Percentiles rank a stretch among this genome's conserved stretches.
Conservation (phyloP, 2,329 filamentous ascomycete genomes). For the Botrytis deweyae region DNA sequence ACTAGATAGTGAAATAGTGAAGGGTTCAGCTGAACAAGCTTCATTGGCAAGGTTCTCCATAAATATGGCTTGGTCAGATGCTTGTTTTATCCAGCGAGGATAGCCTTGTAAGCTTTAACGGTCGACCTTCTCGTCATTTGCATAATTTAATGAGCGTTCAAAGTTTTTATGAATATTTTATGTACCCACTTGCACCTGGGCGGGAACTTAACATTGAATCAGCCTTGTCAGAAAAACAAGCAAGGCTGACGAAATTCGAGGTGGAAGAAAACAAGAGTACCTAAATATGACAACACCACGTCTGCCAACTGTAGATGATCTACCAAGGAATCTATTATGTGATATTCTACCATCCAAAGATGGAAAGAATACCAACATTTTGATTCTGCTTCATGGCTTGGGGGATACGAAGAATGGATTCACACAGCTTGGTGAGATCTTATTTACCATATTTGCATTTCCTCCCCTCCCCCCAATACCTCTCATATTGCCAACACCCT, state of each 20-base stretch:
- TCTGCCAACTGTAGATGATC: slow-evolving; percentile 46
- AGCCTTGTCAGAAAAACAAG: background rate
- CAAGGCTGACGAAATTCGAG: background rate
- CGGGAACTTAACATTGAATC: background rate
- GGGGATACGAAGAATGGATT: slow-evolving; percentile 63
- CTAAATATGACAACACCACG: slow-evolving; percentile 21
- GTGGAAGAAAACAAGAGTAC: background rate
- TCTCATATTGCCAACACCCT: background rate
- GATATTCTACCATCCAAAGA: slow-evolving; percentile 38
- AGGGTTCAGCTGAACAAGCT: slow-evolving; percentile 17
- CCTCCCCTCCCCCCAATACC: no score
- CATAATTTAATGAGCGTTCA: background rate
- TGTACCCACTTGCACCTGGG: background rate
- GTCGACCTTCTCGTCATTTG: background rate
- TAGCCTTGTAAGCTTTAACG: background rate
- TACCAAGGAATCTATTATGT: slow-evolving; percentile 46
- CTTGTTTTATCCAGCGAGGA: background rate
- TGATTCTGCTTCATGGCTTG: slow-evolving; percentile 67
- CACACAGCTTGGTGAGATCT: slow-evolving; percentile 48
- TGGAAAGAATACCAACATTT: slow-evolving; percentile 53
- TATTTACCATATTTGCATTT: background rate
- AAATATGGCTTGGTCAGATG: slow-evolving; percentile 4
- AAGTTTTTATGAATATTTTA: background rate
- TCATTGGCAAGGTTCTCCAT: slow-evolving; percentile 8
- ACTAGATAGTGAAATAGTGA: background rate